Base-by-base conservation (phyloP, 768 basidiomycete species). In the Naganishia vaughanmartiniae region DNA sequence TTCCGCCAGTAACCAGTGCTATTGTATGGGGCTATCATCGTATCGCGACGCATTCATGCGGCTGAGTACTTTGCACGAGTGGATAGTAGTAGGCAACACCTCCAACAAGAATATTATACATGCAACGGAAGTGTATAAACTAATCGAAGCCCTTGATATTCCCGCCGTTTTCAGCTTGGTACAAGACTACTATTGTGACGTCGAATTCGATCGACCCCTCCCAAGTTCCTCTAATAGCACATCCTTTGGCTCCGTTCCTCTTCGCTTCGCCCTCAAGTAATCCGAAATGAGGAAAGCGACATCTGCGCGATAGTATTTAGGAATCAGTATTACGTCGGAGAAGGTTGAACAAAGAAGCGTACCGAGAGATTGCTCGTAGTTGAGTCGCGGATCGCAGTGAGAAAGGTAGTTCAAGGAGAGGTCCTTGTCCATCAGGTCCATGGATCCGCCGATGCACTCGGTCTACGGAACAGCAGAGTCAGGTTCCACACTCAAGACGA, bases 331-430 rank as follows among this genome's bases (percentile, higher is more conserved):
- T 17, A 11, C 14, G 58, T 10, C 1, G 24, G 1, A 53, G 56
- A 26, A 31, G 42, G 30, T 6, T 69, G 69, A 73, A 31, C 74
- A 67, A 4, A 73, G 34, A n/a, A 19, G 83, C 87, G 72, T 74
- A 92, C 92, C 92, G n/a, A 97, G 85, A 54, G 89, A 90, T 80
- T 95, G 93, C 81, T 95, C 93, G 74, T 93, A 93, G 80, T 96
- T 95, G 73, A 97, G 82, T 54, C 94, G 83, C 1, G 93, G 95
- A 83, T 97, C 94, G 78, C 95, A 97, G 83, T 95, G 95, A 0
- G 89, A 88, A 83, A 95, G 89, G 79, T 98, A 99, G 74, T 94
- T 85, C 80, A 94, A 82, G n/a, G 87, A 89, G 19, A 99, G 85
- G 79, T 96, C 85, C 73, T 93, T 90, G 79, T 97, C 95, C 55